Base-by-base conservation (phyloP, 768 basidiomycete species). In the Rhizopogon vulgaris region DNA sequence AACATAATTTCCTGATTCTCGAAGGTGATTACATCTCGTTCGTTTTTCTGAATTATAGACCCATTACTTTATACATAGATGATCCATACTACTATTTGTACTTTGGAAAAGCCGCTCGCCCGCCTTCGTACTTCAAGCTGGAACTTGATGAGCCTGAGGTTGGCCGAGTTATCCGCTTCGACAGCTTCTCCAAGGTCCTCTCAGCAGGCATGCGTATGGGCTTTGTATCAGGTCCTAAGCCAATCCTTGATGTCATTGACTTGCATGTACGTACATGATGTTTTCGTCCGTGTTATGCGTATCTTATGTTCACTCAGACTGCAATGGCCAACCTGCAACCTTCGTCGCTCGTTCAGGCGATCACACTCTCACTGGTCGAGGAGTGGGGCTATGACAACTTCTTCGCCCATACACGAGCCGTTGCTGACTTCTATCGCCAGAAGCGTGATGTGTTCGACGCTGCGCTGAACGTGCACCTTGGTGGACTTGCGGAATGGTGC, bases 131-230 rank as follows among this genome's bases (percentile, higher is more conserved):
- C 68, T 93, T 94, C 62, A 74, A 79, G 37, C 76, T 95, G 36
- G 94, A 96, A 66, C 73, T 72, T 11, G 76, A 81, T 48, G 78
- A 79, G 56, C 74, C 78, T 12, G 78, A 83, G 58, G 77, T 79
- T 22, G 94, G 94, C 3, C 80, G 85, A 11, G 91, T 95, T 37
- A 59, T 95, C 17, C 82, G 94, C 38, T 92, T 95, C 65, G 94
- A 96, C 64, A 91, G 88, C 62, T 75, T 95, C 49, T 91, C 87
- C 50, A 96, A 96, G 71, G 73, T 94, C 39, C 74, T 85, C 18
- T 84, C 83, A 15, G 77, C 84, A 18, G 88, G 90, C 11, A 80
- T 91, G 62, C 82, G 89, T 17, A 75, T 94, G 54, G 93, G 92
- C 7, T 93, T 88, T 62, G 82, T 80, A 3, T 82, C 85, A 7